Evolutionary conservation across 768 basidiomycete species (phyloP).

Genomic region (Lepiota brunneoincarnata): DNA sequence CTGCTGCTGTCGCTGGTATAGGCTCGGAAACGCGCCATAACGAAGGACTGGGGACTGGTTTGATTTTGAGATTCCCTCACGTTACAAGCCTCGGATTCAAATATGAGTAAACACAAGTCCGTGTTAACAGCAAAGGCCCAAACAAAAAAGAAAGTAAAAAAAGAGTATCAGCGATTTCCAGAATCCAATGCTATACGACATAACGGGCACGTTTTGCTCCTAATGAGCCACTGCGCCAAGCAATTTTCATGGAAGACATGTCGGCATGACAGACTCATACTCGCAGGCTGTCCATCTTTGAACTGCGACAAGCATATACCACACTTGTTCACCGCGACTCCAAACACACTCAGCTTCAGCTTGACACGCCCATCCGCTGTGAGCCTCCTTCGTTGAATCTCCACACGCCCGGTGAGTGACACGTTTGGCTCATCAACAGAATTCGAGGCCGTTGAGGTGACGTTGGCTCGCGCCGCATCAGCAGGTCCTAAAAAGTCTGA

Average conservation of each 20-base stretch:
- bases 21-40: constrained; percentile 70
- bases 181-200: constrained; percentile 49
- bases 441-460: constrained; percentile 7
- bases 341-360: constrained; percentile 64
- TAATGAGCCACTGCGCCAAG: constrained; percentile 58
- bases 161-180: constrained; percentile 20
- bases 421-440: constrained; percentile 22
- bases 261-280: constrained; percentile 54
- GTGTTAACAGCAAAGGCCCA: constrained; percentile 2
- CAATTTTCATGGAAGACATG: constrained; percentile 71
- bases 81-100: background rate
- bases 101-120: constrained; percentile 4
- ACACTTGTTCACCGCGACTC: constrained; percentile 64
- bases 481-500: constrained; percentile 12
- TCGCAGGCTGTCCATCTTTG: constrained; percentile 52
- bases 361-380: constrained; percentile 68
- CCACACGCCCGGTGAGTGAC: constrained; percentile 42
- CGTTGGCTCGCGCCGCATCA: constrained; percentile 8
- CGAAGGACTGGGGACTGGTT: constrained; percentile 2
- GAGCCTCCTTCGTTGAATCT: constrained; percentile 55
- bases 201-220: constrained; percentile 61
- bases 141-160: background rate
- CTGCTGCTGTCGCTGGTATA: constrained; percentile 60
- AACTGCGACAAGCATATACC: constrained; percentile 74
- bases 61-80: background rate